These are phyloP conservation scores for Gaillardinia entomophila DNA, from an alignment of 805 yeast species.

Conservation along the genomic window DNA sequence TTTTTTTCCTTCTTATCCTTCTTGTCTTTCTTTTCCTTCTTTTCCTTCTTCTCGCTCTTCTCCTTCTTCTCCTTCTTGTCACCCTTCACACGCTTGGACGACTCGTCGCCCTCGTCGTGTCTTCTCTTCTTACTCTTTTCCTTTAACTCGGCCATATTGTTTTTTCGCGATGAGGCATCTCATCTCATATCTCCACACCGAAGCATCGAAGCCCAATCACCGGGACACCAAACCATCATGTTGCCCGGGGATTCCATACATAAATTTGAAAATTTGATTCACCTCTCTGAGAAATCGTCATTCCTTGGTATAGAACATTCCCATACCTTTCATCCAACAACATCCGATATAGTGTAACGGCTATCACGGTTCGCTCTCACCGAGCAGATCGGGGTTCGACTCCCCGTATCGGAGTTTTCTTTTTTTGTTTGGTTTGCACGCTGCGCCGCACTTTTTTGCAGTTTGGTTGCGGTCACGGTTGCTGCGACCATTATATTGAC, in stretches of 20 bases:
- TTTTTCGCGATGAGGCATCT: background rate
- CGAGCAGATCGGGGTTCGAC: slow-evolving; percentile 1
- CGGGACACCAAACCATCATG: background rate
- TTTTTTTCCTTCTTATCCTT: slow-evolving; percentile 19
- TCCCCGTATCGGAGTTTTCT: slow-evolving; percentile 1
- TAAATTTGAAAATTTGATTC: too few species aligned
- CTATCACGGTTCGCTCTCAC: slow-evolving; percentile 1
- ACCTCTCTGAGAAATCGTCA: too few species aligned
- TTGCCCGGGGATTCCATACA: too few species aligned
- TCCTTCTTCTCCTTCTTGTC: slow-evolving; percentile 35
- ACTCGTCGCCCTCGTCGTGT: slow-evolving; percentile 18
- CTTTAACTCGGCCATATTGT: slow-evolving; percentile 14
- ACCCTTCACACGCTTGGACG: slow-evolving; percentile 19
- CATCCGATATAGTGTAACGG: slow-evolving; percentile 1
- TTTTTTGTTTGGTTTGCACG: background rate
- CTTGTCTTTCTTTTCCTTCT: slow-evolving; percentile 25
- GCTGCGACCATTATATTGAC: too few species aligned
- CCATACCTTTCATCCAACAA: background rate
- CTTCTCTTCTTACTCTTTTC: slow-evolving; percentile 23
- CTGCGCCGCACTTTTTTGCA: background rate
- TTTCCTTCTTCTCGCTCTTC: slow-evolving; percentile 30
- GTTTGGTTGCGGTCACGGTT: too few species aligned
- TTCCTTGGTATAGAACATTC: too few species aligned
- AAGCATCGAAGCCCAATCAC: background rate
- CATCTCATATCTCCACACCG: background rate